Conservation (phyloP, 176 grass and related monocot genomes). For the Metroxylon sagu region DNA sequence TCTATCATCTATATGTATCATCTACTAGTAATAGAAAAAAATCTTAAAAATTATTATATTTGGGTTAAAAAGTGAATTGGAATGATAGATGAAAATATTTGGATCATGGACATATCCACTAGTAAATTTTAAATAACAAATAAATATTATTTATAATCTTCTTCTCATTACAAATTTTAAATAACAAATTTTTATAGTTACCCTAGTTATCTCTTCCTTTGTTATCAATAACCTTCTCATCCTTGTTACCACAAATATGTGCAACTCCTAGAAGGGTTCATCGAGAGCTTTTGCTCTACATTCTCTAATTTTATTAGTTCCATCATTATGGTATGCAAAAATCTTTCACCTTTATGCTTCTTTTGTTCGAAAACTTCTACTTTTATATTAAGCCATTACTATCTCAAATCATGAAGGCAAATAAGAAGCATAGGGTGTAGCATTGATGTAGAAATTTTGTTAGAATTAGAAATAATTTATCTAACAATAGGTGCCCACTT, state of each 20-base stretch:
- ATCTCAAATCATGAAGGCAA: slow-evolving; percentile 46
- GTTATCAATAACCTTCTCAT: slow-evolving; percentile 64
- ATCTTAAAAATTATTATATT: no score
- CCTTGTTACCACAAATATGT: slow-evolving; percentile 44
- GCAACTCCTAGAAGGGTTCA: slow-evolving; percentile 56
- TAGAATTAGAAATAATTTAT: slow-evolving; percentile 18
- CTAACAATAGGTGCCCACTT: slow-evolving; percentile 60
- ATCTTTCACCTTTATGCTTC: no score
- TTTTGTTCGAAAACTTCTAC: not conserved
- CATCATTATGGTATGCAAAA: slow-evolving; percentile 39
- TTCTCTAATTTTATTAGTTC: slow-evolving; percentile 52
- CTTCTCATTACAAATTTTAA: no score
- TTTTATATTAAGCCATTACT: slow-evolving; percentile 14
- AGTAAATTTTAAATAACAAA: no score
- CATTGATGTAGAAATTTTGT: slow-evolving; percentile 20
- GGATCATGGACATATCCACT: no score
- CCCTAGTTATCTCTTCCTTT: slow-evolving; percentile 30
- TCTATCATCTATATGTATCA: no score
- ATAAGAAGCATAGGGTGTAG: slow-evolving; percentile 31
- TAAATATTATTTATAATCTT: no score
- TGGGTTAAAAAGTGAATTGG: no score
- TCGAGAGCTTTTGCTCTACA: slow-evolving; percentile 39
- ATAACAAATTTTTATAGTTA: no score
- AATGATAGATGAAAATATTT: no score
- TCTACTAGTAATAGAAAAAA: no score